Base-by-base conservation (phyloP, 2,329 filamentous ascomycete genomes). In the Metarhizium guizhouense region DNA sequence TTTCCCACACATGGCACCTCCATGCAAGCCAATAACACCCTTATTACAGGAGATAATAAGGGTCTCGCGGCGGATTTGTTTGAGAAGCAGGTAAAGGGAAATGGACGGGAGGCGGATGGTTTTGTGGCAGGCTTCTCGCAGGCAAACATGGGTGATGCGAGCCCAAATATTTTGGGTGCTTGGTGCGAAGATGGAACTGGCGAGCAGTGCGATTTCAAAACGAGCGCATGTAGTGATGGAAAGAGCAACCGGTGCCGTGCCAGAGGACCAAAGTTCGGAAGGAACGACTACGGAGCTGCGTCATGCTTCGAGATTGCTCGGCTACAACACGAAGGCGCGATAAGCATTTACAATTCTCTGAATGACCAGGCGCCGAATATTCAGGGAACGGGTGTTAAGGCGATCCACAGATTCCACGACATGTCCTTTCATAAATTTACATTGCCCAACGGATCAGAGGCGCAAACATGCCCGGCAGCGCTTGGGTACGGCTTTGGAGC, bases 111-210 rank as follows among this genome's bases (percentile, higher is more conserved):
- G 48, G 77, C 82, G 0, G 75, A 81, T 1, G 80, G 79, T 11
- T 95, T 95, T 63, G 88, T 96, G 1, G 90, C 91, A 3, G 92
- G 90, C 11, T 96, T 96, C 72, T 94, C 90, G 1, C 91, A 96
- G 69, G 83, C 91, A 32, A 96, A 90, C 64, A 90, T 96, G 54
- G 92, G 91, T 29, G 92, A 96, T 64, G 94, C 90, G 0, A 88
- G 86, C 1, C 92, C 92, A 10, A 96, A 96, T 63, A 81, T 88
- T 0, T 76, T 89, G 1, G 92, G 91, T 3, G 88, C 90, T 4
- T 94, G 84, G 75, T 96, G 92, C 62, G 90, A 96, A 64, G 90
- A 92, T 68, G 88, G 87, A 4, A 83, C 87, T 2, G 86, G 85
- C 13, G 70, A 82, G 61, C 73, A 79, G 65, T 92, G 88, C 70